phyloP scores from a whole-genome alignment of 805 yeast genomes.

The Blastobotrys chiropterorum region DNA sequence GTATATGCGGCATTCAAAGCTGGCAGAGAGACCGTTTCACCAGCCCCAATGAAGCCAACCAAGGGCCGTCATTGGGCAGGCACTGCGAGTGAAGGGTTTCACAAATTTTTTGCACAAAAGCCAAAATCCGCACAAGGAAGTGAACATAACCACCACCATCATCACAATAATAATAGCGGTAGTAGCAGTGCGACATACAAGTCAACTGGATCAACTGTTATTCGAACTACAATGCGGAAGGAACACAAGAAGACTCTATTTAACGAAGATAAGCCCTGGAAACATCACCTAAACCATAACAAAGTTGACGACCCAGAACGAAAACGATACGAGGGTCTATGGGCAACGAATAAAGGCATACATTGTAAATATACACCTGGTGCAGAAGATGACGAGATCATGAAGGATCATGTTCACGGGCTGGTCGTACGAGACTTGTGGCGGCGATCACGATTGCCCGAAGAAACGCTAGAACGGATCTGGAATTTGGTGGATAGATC shows the following conservation, averaged over 20 bases:
- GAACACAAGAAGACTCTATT: constrained; percentile 44
- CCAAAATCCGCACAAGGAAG: neutral
- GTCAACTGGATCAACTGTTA: neutral
- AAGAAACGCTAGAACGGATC: constrained; percentile 50
- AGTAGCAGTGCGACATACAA: neutral
- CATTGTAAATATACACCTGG: constrained; percentile 18
- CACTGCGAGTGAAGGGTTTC: neutral
- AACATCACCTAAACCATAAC: constrained; percentile 60
- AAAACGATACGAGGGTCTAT: constrained; percentile 86
- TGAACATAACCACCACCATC: neutral
- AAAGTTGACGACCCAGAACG: constrained; percentile 51
- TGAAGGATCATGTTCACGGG: constrained; percentile 41
- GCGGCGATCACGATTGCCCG: constrained; percentile 68
- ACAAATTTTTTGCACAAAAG: neutral
- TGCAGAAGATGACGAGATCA: constrained; percentile 21
- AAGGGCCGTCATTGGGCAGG: neutral
- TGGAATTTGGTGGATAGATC: constrained; percentile 59
- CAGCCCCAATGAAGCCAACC: neutral
- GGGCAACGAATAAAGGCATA: constrained; percentile 80
- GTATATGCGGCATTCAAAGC: constrained; percentile 1
- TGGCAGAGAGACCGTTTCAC: neutral
- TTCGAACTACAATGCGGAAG: constrained; percentile 29
- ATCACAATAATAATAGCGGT: neutral
- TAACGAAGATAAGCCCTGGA: constrained; percentile 93
- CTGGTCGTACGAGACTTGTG: constrained; percentile 72